Evolutionary conservation across 176 grass and related monocot species (phyloP), one percentile per base, ranked within the genome.

Genomic region (Lolium perenne): DNA sequence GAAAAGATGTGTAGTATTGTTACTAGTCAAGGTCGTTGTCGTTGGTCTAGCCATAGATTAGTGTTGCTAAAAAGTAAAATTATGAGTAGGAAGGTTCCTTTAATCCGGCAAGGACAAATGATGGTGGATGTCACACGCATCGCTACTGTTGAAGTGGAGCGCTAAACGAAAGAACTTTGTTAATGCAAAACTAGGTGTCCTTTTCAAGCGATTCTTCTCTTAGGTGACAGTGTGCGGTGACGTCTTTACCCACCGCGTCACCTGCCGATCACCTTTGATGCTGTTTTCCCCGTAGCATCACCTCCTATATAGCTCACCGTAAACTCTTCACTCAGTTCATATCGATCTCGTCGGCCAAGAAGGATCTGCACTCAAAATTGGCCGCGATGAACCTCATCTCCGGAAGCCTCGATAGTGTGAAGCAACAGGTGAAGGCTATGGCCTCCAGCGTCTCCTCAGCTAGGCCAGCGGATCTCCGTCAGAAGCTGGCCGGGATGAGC

Each of bases 21-120:
- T 83, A 22, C 17, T 76, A 84, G 71, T 76, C 71, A 50, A 72
- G 66, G 80, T 82, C 66, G 50, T 71, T 40, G 65, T 57, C 22
- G 9, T 26, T 9, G 13, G 8, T 32, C 22, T 41, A 51, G 45
- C 12, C 17, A 5, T 83, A 51, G 61, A 18, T 17, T 81, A 53
- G 25, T 25, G 51, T 66, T 26, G 47, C 17, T 23, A 54, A 21
- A 17, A 50, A 53, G 10, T 38, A 10, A 20, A 9, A 29, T 51
- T 43, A 69, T 13, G 38, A 5, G 25, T 38, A 67, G 3, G 26
- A 40, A 54, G 4, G 63, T 53, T 38, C 26, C 7, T 81, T 79
- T 78, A 41, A 3, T 69, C 7, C 2, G 25, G 8, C 12, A 48
- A 47, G 46, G 41, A 72, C 10, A 72, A 47, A 47, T 13, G 69